Conservation (phyloP, 164 flowering plant species). For the Vitis cinerea region DNA sequence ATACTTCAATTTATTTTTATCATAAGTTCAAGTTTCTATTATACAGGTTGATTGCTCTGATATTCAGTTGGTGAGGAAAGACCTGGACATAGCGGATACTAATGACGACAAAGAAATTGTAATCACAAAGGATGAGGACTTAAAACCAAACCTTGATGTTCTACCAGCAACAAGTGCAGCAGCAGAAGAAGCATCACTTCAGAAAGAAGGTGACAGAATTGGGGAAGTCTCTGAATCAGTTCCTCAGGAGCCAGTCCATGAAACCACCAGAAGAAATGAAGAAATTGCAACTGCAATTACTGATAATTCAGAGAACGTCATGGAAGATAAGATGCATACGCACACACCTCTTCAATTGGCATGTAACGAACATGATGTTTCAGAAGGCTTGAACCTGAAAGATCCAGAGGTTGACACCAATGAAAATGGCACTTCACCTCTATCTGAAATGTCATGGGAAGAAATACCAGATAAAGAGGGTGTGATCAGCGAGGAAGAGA, state of each 20-base stretch:
- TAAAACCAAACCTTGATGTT: constrained; percentile 4
- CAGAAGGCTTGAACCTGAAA: constrained; percentile 11
- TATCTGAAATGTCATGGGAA: constrained; percentile 8
- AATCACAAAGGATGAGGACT: constrained; percentile 8
- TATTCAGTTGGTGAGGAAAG: constrained; percentile 7
- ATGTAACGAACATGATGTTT: not conserved
- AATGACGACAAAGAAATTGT: constrained; percentile 9
- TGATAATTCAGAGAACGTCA: constrained; percentile 9
- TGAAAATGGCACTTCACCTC: constrained; percentile 3
- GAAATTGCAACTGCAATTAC: constrained; percentile 10
- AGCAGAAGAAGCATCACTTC: constrained; percentile 17
- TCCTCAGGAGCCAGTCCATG: constrained; percentile 10
- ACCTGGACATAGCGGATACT: constrained; percentile 7
- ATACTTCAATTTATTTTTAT: not conserved
- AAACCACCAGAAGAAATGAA: not conserved
- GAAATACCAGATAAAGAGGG: constrained; percentile 12
- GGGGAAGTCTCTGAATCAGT: constrained; percentile 10
- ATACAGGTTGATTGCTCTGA: constrained; percentile 11
- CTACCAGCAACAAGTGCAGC: constrained; percentile 5
- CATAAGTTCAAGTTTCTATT: not conserved
- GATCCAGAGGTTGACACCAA: constrained; percentile 1
- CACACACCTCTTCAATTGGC: not conserved
- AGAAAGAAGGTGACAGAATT: constrained; percentile 8
- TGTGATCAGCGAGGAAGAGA: constrained; percentile 11
- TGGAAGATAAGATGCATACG: constrained; percentile 17